Percentiles rank a stretch among this genome's conserved stretches.
Evolutionary conservation across 768 basidiomycete species (phyloP).

Genomic region (Cystoderma amianthinum): DNA sequence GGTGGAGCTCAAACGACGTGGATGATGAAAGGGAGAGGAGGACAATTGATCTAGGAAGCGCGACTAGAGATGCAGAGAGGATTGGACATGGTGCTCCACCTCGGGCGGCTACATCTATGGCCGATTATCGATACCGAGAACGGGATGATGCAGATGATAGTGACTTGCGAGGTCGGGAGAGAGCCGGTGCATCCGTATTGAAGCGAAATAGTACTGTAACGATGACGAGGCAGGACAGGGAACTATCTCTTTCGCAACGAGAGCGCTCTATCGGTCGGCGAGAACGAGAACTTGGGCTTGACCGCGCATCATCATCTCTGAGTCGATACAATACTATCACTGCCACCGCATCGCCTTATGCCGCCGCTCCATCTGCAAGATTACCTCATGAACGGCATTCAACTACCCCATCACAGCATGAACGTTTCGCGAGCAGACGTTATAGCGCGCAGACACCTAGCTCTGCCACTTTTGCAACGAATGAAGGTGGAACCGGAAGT

Average conservation of each 20-base stretch:
- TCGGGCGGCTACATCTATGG: slow-evolving; percentile 53
- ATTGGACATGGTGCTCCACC: slow-evolving; percentile 12
- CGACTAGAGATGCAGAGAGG: slow-evolving; percentile 5
- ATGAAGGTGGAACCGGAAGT: slow-evolving; percentile 6
- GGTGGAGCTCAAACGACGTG: slow-evolving; percentile 27
- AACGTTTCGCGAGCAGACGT: neutral
- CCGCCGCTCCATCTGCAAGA: slow-evolving; percentile 3
- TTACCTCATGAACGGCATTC: slow-evolving; percentile 13
- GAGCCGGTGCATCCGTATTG: slow-evolving; percentile 15
- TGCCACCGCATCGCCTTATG: neutral
- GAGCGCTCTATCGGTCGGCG: slow-evolving; percentile 2
- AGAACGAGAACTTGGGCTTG: slow-evolving; percentile 9
- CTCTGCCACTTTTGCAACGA: slow-evolving; percentile 10
- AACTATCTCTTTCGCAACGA: slow-evolving; percentile 6
- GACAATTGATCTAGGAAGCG: slow-evolving; percentile 7
- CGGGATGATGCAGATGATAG: slow-evolving; percentile 5
- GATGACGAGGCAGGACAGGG: slow-evolving; percentile 16
- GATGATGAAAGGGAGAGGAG: slow-evolving; percentile 17
- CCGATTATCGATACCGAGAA: slow-evolving; percentile 31
- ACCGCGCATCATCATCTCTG: slow-evolving; percentile 14
- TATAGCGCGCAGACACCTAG: slow-evolving; percentile 6
- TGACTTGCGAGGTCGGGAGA: neutral
- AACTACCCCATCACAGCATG: neutral
- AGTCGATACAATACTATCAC: slow-evolving; percentile 8
- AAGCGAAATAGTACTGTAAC: slow-evolving; percentile 36